Evolutionary conservation across 2,329 filamentous ascomycete genomes (phyloP).

Genomic region (Xylariaceae sp.): DNA sequence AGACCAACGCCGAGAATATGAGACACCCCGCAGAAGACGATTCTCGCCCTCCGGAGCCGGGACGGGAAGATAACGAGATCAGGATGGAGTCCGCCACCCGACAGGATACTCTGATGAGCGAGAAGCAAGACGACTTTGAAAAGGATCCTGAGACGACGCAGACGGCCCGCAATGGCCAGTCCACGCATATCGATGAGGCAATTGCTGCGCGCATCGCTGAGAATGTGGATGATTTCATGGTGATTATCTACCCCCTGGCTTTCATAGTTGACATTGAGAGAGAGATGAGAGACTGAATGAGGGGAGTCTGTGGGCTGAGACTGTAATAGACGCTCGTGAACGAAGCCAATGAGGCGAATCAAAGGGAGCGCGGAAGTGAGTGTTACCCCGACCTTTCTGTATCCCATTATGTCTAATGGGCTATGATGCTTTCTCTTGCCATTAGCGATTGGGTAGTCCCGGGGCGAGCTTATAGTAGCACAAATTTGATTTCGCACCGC

Average conservation of each 20-base stretch:
- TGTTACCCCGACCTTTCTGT: background rate
- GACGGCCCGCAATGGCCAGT: slow-evolving; percentile 4
- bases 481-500: too few relatives aligned
- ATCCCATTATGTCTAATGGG: background rate
- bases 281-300: background rate
- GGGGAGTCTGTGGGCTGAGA: slow-evolving; percentile 1
- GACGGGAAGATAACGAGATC: slow-evolving; percentile 20
- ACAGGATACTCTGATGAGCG: slow-evolving; percentile 25
- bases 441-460: too few relatives aligned
- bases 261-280: background rate
- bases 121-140: slow-evolving; percentile 27
- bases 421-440: background rate
- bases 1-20: slow-evolving; percentile 13
- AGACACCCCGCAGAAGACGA: slow-evolving; percentile 14
- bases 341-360: slow-evolving; percentile 48
- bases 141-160: slow-evolving; percentile 29
- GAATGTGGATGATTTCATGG: slow-evolving; percentile 42
- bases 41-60: background rate
- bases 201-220: slow-evolving; percentile 39
- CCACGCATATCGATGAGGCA: slow-evolving; percentile 36
- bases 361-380: slow-evolving; percentile 45
- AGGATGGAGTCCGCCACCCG: slow-evolving; percentile 22
- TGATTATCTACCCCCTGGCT: slow-evolving; percentile 14
- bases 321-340: slow-evolving; percentile 38
- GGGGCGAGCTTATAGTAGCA: too few relatives aligned